Percentiles rank a stretch among this genome's conserved stretches.
Evolutionary conservation across 345 rosid genomes (phyloP).

Genomic region (Eucalyptus rudis): DNA sequence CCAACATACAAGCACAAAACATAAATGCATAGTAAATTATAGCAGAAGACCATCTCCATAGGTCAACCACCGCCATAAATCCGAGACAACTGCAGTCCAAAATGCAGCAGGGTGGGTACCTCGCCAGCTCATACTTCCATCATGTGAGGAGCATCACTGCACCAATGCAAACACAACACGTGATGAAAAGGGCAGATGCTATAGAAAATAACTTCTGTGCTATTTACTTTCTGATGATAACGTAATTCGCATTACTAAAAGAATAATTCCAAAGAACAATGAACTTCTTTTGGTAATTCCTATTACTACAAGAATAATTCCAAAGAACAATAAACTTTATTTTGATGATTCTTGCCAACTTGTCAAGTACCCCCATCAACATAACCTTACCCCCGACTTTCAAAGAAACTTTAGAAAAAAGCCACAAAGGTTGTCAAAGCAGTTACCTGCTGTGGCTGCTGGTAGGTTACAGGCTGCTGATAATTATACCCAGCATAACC

Average conservation of each 20-base stretch:
- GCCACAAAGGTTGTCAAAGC: not conserved
- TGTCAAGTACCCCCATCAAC: not conserved
- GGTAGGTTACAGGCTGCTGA: conserved; percentile 79
- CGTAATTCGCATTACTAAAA: not conserved
- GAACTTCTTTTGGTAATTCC: not conserved
- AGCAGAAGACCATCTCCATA: not conserved
- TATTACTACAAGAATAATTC: not conserved
- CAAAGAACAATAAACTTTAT: not conserved
- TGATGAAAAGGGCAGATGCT: not conserved
- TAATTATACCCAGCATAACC: conserved; percentile 84
- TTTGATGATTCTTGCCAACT: not conserved
- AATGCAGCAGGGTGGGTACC: not conserved
- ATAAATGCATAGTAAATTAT: not conserved
- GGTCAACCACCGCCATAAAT: not conserved
- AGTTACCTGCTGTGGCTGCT: conserved; percentile 70
- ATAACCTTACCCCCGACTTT: not conserved
- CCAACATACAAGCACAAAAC: not conserved
- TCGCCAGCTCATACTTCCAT: not conserved
- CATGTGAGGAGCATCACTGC: not conserved
- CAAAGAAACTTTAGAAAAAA: not conserved
- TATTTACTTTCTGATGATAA: not conserved
- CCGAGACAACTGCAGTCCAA: not conserved
- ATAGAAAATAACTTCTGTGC: not conserved
- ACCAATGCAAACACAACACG: not conserved
- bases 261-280: not conserved